Evolutionary conservation across 1,284 basidiomycete species (phyloP).

Genomic region (Fomitopsis pinicola): DNA sequence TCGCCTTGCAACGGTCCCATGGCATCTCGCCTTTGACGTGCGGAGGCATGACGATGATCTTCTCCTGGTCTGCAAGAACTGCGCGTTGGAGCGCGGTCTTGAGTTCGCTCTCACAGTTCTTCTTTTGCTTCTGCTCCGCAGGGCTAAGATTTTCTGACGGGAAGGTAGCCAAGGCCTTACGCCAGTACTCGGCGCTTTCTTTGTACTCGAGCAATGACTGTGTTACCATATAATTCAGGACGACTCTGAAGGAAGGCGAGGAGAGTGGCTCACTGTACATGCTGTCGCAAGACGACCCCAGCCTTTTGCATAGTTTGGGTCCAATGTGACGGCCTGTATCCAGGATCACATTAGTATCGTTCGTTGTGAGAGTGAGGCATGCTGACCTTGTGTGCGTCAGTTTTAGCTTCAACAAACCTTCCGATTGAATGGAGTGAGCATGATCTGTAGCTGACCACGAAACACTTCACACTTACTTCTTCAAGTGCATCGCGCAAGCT

Average conservation of each 20-base stretch:
- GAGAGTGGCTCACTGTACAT: conserved; percentile 21
- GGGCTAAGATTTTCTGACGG: conserved; percentile 18
- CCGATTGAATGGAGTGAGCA: neutral
- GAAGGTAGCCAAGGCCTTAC: conserved; percentile 21
- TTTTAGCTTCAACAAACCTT: conserved; percentile 5
- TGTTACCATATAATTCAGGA: neutral
- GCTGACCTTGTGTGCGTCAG: conserved; percentile 7
- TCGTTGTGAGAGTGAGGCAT: neutral
- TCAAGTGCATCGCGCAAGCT: conserved; percentile 25
- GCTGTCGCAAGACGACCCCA: conserved; percentile 31
- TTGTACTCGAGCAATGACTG: conserved; percentile 16
- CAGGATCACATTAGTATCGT: neutral
- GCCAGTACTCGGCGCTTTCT: conserved; percentile 14
- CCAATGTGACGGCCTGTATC: conserved; percentile 17
- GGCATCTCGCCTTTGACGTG: neutral
- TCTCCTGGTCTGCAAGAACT: neutral
- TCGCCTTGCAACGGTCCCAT: neutral
- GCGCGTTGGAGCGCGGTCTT: neutral
- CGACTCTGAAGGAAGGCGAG: too few relatives aligned
- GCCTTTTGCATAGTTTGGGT: conserved; percentile 33
- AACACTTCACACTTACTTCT: conserved; percentile 13
- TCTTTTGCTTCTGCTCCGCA: conserved; percentile 24
- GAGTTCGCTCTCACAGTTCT: conserved; percentile 21
- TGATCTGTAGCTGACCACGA: neutral
- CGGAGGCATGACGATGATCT: neutral